A percentile compares a stretch with the other conserved stretches of the same genome.
phyloP scores from a whole-genome alignment of 108 stramenopile genomes.

The Cylindrotheca closterium region DNA sequence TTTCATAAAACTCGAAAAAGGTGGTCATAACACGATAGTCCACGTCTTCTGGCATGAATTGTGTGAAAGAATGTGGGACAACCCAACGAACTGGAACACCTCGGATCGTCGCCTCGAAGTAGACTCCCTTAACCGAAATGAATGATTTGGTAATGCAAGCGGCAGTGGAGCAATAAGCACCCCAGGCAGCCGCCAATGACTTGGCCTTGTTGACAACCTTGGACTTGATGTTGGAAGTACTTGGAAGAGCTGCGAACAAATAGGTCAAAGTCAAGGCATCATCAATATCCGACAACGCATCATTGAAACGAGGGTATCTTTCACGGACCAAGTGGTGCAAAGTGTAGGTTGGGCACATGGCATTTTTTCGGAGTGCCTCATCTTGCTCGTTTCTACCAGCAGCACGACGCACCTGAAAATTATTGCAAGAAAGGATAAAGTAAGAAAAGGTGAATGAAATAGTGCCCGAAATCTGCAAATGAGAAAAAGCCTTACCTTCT shows the following conservation, averaged over 20 bases:
- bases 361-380: constrained; percentile 82
- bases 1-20: constrained; percentile 99
- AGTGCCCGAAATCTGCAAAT: background rate
- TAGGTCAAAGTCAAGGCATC: constrained; percentile 94
- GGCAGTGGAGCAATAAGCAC: constrained; percentile 87
- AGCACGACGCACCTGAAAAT: constrained; percentile 57
- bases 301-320: constrained; percentile 97
- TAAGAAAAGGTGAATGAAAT: constrained; percentile 10
- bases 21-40: constrained; percentile 98
- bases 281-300: constrained; percentile 95
- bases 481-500: constrained; percentile 55
- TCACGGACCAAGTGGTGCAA: constrained; percentile 97
- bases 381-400: constrained; percentile 88
- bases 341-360: constrained; percentile 83
- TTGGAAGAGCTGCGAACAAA: constrained; percentile 93
- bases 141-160: constrained; percentile 92
- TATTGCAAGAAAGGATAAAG: constrained; percentile 9
- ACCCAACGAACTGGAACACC: constrained; percentile 89
- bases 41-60: constrained; percentile 90
- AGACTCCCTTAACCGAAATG: constrained; percentile 97
- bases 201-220: constrained; percentile 82
- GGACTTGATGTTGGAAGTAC: constrained; percentile 66
- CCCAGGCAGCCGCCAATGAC: constrained; percentile 89
- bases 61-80: constrained; percentile 95
- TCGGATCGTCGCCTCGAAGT: constrained; percentile 88